These are phyloP conservation scores for Verticillium nonalfalfae DNA, from an alignment of 2,329 filamentous ascomycete species.

Conservation along the genomic window DNA sequence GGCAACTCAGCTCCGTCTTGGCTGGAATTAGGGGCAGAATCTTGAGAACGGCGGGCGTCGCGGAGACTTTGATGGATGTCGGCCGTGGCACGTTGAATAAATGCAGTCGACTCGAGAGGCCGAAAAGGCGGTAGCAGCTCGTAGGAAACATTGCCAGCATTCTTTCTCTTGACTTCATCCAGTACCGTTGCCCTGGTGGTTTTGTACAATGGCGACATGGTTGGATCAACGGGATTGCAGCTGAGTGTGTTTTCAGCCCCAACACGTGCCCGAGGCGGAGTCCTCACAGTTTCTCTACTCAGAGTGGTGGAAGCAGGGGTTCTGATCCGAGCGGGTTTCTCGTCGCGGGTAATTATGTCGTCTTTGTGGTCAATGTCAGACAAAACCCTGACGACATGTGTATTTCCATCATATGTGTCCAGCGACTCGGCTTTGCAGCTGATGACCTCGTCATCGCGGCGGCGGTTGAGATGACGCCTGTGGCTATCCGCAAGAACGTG, in stretches of 20 bases:
- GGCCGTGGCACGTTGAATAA: neutral
- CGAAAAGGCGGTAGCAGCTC: neutral
- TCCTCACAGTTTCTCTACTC: neutral
- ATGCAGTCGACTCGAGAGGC: neutral
- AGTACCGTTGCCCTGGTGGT: neutral
- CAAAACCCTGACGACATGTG: neutral
- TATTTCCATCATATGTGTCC: neutral
- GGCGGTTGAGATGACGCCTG: neutral
- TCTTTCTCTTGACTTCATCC: neutral
- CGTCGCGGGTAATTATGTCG: neutral
- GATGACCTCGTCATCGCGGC: neutral
- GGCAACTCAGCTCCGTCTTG: neutral
- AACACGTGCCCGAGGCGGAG: neutral
- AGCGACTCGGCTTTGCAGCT: neutral
- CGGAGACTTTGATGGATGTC: neutral
- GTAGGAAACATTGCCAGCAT: neutral
- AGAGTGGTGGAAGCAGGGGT: neutral
- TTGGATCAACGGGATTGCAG: neutral
- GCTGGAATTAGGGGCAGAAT: too few species aligned
- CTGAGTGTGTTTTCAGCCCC: neutral
- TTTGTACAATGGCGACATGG: neutral
- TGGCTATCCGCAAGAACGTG: neutral
- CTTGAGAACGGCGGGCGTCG: neutral
- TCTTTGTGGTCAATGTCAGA: neutral
- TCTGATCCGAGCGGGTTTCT: neutral